Percentiles rank a stretch among this genome's conserved stretches.
phyloP scores from a whole-genome alignment of 768 basidiomycete species.

The Saitozyma sp. region DNA sequence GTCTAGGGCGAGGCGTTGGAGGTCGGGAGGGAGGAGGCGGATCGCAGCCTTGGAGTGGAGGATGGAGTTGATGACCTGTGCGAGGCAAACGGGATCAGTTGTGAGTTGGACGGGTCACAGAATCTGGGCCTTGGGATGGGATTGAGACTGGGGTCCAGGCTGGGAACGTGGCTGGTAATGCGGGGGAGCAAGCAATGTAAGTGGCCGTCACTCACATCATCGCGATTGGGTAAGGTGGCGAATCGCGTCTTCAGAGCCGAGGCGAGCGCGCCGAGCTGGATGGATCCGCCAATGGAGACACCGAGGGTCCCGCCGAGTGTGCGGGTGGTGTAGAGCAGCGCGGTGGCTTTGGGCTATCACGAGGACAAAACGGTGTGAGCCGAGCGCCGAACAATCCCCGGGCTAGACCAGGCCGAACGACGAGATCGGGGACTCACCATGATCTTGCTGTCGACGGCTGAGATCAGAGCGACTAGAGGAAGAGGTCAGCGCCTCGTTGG shows the following conservation, averaged over 20 bases:
- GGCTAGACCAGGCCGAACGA: background rate
- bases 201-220: slow-evolving; percentile 22
- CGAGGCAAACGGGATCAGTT: background rate
- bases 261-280: slow-evolving; percentile 44
- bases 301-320: slow-evolving; percentile 48
- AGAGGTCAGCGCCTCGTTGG: background rate
- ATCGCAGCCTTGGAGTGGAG: slow-evolving; percentile 49
- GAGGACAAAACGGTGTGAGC: background rate
- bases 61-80: slow-evolving; percentile 38
- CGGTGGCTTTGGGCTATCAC: slow-evolving; percentile 47
- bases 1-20: slow-evolving; percentile 26
- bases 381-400: too few species aligned
- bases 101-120: background rate
- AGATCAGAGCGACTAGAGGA: slow-evolving; percentile 43
- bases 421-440: slow-evolving; percentile 34
- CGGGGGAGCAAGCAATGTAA: background rate
- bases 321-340: slow-evolving; percentile 48
- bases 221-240: slow-evolving; percentile 10
- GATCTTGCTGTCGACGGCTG: slow-evolving; percentile 40
- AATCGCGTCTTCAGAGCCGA: slow-evolving; percentile 22
- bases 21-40: slow-evolving; percentile 22
- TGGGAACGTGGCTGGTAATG: too few species aligned
- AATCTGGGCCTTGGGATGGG: background rate
- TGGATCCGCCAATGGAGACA: slow-evolving; percentile 42
- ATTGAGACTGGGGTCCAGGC: too few species aligned